phyloP scores from a whole-genome alignment of 331 rosid genomes.

The Dryas integrifolia region DNA sequence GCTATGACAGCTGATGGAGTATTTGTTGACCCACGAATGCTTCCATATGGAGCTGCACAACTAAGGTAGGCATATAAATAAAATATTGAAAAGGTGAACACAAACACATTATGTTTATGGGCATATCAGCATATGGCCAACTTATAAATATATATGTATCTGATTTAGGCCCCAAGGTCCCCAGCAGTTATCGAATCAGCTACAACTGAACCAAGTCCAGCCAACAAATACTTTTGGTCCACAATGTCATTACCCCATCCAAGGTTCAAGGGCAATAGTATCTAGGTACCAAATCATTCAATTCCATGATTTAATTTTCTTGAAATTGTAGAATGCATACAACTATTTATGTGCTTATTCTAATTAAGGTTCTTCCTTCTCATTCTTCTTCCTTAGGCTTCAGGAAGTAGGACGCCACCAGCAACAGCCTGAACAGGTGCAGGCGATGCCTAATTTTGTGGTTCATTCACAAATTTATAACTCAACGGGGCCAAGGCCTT shows the following conservation, averaged over 20 bases:
- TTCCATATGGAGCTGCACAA: background rate
- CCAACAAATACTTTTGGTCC: background rate
- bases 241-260: background rate
- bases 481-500: background rate
- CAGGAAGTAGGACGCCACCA: background rate
- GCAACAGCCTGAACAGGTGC: conserved; percentile 8
- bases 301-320: background rate
- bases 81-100: background rate
- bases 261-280: background rate
- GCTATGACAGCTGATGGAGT: conserved; percentile 1
- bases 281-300: background rate
- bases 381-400: conserved; percentile 2
- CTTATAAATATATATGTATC: background rate
- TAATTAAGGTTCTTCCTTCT: background rate
- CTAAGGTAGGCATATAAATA: background rate
- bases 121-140: background rate
- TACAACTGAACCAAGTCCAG: conserved; percentile 2
- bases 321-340: background rate
- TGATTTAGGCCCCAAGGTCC: conserved; percentile 9
- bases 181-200: background rate
- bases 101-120: background rate
- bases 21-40: background rate
- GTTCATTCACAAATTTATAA: conserved; percentile 4
- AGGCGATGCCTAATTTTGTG: background rate
- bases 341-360: background rate